These are phyloP conservation scores for Gardenia jasminoides DNA, from an alignment of 257 asterid genomes.

Conservation along the genomic window DNA sequence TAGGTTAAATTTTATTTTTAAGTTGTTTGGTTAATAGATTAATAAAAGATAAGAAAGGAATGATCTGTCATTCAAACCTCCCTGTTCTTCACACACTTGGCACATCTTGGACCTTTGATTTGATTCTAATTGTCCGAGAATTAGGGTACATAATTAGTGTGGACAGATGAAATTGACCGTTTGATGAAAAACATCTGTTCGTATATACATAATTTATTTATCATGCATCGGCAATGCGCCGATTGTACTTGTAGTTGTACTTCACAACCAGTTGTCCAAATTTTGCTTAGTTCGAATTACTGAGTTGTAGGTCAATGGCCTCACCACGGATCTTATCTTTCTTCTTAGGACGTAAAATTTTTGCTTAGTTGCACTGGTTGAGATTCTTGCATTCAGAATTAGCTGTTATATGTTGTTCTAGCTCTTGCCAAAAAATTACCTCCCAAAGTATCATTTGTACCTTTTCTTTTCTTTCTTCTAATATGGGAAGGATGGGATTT, in stretches of 20 bases:
- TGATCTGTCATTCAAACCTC: background rate
- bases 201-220: background rate
- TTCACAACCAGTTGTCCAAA: background rate
- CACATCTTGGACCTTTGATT: slow-evolving; percentile 18
- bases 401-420: background rate
- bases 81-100: background rate
- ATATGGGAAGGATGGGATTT: too few relatives aligned
- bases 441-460: too few relatives aligned
- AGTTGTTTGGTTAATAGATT: slow-evolving; percentile 13
- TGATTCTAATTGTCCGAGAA: slow-evolving; percentile 26
- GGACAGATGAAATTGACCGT: slow-evolving; percentile 30
- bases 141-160: slow-evolving; percentile 24
- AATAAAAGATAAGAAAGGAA: background rate
- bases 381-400: background rate
- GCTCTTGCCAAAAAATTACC: background rate
- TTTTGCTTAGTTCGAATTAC: background rate
- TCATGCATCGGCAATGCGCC: background rate
- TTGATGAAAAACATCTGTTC: slow-evolving; percentile 16
- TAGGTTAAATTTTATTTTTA: background rate
- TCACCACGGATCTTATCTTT: background rate
- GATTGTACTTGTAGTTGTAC: background rate
- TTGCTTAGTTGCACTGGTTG: background rate
- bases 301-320: background rate
- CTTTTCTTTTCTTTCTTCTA: too few relatives aligned
- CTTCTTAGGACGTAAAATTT: background rate